Conservation (phyloP, 2,329 filamentous ascomycete genomes). For the Pseudocercospora pini-densiflorae region DNA sequence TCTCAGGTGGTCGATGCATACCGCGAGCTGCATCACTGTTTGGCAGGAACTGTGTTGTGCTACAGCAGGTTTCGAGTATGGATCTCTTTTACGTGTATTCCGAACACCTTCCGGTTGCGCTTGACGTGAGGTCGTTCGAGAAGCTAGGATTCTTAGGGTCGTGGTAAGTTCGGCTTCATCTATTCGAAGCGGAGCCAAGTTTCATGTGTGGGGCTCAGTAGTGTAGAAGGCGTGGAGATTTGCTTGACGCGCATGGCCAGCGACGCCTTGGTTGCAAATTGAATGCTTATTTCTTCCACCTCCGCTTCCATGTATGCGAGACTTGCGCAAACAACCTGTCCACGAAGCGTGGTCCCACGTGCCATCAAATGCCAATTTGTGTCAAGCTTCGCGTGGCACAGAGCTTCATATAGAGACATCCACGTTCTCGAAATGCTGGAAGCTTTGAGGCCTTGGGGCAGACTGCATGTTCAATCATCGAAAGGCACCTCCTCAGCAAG, state of each 20-base stretch:
- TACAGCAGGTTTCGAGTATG: not conserved
- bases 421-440: not conserved
- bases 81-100: not conserved
- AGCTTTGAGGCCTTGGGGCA: not conserved
- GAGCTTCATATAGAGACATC: not conserved
- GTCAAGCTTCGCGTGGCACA: conserved; percentile 6
- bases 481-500: conserved; percentile 12
- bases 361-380: not conserved
- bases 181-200: conserved; percentile 15
- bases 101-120: not conserved
- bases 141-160: not conserved
- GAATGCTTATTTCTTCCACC: not conserved
- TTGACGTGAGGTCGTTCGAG: not conserved
- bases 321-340: conserved; percentile 4
- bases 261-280: not conserved
- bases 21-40: conserved; percentile 11
- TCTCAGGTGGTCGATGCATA: not conserved
- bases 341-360: not conserved
- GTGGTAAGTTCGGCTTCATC: conserved; percentile 19
- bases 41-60: conserved; percentile 16
- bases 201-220: conserved; percentile 1
- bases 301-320: not conserved
- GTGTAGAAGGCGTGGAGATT: not conserved
- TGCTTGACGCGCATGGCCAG: not conserved
- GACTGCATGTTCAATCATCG: not conserved